Conservation (phyloP, 2,329 filamentous ascomycete species). For the Penicillium sp. region DNA sequence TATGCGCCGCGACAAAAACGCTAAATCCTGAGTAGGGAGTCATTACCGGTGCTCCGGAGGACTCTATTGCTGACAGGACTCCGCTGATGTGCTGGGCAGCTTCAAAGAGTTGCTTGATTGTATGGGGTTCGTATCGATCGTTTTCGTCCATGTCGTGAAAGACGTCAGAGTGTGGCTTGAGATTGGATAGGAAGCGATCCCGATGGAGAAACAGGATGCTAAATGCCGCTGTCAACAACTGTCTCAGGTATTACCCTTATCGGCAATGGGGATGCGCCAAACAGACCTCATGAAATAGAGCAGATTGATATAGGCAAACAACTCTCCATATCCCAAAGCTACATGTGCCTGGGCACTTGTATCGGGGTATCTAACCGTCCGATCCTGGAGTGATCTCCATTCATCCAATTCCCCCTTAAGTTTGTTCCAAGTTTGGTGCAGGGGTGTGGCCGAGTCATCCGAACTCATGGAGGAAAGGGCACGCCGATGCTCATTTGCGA, state of each 20-base stretch:
- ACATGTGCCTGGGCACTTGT: constrained; percentile 35
- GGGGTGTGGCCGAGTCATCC: constrained; percentile 12
- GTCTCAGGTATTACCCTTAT: not conserved
- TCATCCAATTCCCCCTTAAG: constrained; percentile 34
- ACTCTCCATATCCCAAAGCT: constrained; percentile 32
- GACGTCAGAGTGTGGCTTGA: constrained; percentile 24
- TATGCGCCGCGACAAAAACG: constrained; percentile 36
- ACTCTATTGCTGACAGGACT: constrained; percentile 29
- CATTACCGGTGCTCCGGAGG: constrained; percentile 31
- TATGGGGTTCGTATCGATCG: constrained; percentile 16
- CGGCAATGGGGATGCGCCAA: not conserved
- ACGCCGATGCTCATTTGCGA: constrained; percentile 35
- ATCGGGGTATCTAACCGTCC: constrained; percentile 31
- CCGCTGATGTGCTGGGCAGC: constrained; percentile 32
- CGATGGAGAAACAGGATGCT: constrained; percentile 35
- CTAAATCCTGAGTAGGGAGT: constrained; percentile 38
- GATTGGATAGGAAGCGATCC: constrained; percentile 31
- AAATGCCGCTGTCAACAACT: not conserved
- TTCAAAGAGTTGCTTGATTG: constrained; percentile 31
- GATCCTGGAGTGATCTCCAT: constrained; percentile 33
- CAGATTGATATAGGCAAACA: constrained; percentile 38
- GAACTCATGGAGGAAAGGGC: constrained; percentile 19
- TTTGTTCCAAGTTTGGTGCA: constrained; percentile 25
- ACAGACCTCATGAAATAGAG: constrained; percentile 36
- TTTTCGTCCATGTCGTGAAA: constrained; percentile 19